Conservation (phyloP, 2,329 filamentous ascomycete species). For the Cercospora janseana region DNA sequence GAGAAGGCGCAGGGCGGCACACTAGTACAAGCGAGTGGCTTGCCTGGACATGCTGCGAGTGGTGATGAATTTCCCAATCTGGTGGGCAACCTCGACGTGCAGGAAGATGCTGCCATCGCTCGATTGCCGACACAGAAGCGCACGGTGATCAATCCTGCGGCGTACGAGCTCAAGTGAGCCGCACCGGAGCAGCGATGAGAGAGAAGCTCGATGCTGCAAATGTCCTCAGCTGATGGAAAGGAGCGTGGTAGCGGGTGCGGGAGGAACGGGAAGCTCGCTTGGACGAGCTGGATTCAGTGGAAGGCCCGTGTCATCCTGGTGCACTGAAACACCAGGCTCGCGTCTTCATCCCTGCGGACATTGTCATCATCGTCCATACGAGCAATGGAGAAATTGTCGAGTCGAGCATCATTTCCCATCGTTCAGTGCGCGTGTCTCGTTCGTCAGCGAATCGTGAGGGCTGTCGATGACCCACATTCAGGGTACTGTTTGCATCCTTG, state of each 20-base stretch:
- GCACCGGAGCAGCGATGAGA: neutral
- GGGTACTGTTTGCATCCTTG: too few relatives aligned
- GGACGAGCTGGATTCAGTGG: neutral
- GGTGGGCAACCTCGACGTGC: neutral
- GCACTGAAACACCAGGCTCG: neutral
- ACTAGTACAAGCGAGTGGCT: neutral
- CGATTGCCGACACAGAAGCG: neutral
- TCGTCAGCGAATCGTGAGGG: slow-evolving; percentile 9
- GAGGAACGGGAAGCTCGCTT: slow-evolving; percentile 5
- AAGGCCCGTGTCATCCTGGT: neutral
- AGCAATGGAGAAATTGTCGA: too few relatives aligned
- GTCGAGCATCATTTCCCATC: neutral
- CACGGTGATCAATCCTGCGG: slow-evolving; percentile 8
- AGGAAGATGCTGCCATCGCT: neutral
- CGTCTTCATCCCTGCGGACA: neutral
- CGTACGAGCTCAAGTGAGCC: slow-evolving; percentile 4
- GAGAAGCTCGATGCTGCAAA: neutral
- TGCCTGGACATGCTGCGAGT: neutral
- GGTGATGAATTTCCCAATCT: slow-evolving; percentile 1
- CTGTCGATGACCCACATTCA: too few relatives aligned
- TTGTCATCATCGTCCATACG: too few relatives aligned
- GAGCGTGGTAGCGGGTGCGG: neutral
- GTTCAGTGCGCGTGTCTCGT: slow-evolving; percentile 1
- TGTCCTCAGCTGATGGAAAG: neutral
- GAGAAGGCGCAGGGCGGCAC: neutral